These are phyloP conservation scores for Cladosporium oxysporum DNA, from an alignment of 2,329 filamentous ascomycete species.

Conservation along the genomic window DNA sequence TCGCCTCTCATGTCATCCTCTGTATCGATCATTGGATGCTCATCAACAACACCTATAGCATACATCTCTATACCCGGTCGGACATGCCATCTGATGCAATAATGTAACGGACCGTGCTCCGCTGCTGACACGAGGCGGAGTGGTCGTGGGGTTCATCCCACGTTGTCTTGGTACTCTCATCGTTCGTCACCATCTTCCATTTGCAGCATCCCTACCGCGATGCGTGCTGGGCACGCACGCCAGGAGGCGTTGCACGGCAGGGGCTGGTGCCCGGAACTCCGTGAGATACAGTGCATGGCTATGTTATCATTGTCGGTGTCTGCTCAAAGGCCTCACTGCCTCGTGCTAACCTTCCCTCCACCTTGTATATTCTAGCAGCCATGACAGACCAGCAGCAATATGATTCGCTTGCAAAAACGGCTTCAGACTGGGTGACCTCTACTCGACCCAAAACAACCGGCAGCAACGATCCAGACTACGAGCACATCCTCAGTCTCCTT, in stretches of 20 bases:
- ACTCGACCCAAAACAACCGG: slow-evolving; percentile 23
- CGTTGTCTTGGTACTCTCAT: background rate
- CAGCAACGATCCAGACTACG: slow-evolving; percentile 26
- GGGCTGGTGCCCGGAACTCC: background rate
- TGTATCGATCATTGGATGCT: background rate
- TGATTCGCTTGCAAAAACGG: slow-evolving; percentile 23
- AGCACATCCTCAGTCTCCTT: slow-evolving; percentile 27
- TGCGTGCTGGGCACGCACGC: background rate
- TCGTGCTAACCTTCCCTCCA: background rate
- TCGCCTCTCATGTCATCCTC: background rate
- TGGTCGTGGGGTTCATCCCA: background rate
- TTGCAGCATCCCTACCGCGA: background rate
- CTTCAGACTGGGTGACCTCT: slow-evolving; percentile 24
- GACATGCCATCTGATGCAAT: background rate
- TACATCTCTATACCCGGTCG: background rate
- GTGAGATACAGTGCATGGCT: background rate
- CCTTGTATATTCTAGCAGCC: background rate
- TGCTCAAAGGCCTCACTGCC: background rate
- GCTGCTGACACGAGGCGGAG: background rate
- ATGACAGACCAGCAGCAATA: slow-evolving; percentile 21
- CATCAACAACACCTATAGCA: background rate
- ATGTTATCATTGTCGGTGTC: background rate
- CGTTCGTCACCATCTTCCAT: background rate
- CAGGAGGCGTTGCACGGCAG: slow-evolving; percentile 1
- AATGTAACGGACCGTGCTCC: background rate